Evolutionary conservation across 306 rosid genomes (phyloP).

Genomic region (Acacia confusa): DNA sequence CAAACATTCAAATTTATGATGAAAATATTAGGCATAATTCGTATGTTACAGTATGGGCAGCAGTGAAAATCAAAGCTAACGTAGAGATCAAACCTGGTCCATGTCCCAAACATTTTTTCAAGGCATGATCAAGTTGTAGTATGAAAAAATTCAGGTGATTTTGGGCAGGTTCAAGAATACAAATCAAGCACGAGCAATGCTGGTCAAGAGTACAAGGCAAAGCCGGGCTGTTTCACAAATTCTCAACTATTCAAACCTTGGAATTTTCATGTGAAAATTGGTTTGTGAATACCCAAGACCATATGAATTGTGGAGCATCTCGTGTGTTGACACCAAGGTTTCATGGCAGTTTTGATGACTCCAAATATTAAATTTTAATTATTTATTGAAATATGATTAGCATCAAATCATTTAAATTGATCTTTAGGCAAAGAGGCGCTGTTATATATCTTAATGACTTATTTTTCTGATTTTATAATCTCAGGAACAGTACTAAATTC

Average conservation of each 20-base stretch:
- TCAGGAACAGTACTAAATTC: neutral
- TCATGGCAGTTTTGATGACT: neutral
- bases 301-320: neutral
- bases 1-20: neutral
- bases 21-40: neutral
- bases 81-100: neutral
- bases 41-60: neutral
- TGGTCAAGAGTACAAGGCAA: neutral
- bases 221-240: neutral
- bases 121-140: neutral
- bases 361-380: neutral
- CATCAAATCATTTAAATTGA: neutral
- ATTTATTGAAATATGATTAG: neutral
- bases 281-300: neutral
- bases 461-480: neutral
- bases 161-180: neutral
- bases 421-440: neutral
- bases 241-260: neutral
- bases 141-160: neutral
- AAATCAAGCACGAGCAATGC: neutral
- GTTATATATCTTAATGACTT: neutral
- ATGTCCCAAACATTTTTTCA: neutral
- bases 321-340: neutral
- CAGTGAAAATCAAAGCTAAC: neutral
- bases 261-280: neutral